Conservation (phyloP, 2,329 filamentous ascomycete genomes). For the Meredithiella fracta region DNA sequence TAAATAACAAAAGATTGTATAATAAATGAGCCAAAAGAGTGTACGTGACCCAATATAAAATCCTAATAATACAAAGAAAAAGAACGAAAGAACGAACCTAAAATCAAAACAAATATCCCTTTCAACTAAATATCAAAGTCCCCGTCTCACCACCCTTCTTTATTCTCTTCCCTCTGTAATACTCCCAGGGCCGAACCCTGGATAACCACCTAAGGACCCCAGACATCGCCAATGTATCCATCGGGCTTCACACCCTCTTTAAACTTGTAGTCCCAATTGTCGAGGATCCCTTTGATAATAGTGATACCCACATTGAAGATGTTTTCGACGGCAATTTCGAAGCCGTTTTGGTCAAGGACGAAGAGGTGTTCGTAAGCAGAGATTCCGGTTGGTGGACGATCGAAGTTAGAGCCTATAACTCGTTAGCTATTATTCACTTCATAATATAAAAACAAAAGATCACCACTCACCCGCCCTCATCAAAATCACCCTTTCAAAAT, state of each 20-base stretch:
- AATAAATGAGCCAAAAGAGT: background rate
- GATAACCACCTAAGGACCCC: constrained; percentile 49
- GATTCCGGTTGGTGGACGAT: constrained; percentile 45
- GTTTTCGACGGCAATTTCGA: constrained; percentile 45
- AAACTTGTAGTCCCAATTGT: constrained; percentile 44
- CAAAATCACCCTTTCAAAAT: constrained; percentile 50
- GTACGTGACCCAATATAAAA: background rate
- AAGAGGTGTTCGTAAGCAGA: constrained; percentile 43
- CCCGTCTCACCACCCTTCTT: constrained; percentile 13
- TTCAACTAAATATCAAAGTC: background rate
- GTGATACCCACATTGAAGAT: constrained; percentile 49
- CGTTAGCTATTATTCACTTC: too few species aligned
- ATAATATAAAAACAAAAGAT: too few species aligned
- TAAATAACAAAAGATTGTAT: too few species aligned
- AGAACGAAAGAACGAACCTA: constrained; percentile 1
- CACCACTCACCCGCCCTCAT: constrained; percentile 42
- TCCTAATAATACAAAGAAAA: constrained; percentile 3
- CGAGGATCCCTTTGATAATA: constrained; percentile 47
- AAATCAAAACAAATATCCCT: background rate
- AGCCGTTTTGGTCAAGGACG: constrained; percentile 44
- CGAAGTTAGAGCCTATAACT: constrained; percentile 48
- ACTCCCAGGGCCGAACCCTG: constrained; percentile 46
- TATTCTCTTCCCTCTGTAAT: constrained; percentile 23
- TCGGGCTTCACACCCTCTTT: constrained; percentile 36
- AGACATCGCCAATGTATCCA: constrained; percentile 58